phyloP scores from a whole-genome alignment of 31 red algal genomes.

The Asparagopsis taxiformis region DNA sequence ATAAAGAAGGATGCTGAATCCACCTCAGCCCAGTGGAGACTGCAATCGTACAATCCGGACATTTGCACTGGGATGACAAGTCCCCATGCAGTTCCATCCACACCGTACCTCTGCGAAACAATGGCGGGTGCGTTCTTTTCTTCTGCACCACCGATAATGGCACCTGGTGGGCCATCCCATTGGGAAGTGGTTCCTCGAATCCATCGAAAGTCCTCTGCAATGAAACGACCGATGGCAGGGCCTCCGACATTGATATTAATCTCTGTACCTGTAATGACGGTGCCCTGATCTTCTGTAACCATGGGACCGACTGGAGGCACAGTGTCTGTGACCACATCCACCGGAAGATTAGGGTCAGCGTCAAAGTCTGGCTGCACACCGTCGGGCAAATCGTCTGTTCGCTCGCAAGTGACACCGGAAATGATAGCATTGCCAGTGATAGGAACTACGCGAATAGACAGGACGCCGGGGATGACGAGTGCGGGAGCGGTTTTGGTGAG shows the following conservation, averaged over 20 bases:
- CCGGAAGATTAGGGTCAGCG: background rate
- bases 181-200: conserved; percentile 30
- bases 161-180: conserved; percentile 25
- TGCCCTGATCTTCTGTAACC: no score
- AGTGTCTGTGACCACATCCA: conserved; percentile 1
- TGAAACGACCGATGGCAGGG: conserved; percentile 26
- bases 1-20: conserved; percentile 25
- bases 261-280: conserved; percentile 1
- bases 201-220: conserved; percentile 23
- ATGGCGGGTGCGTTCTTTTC: conserved; percentile 31
- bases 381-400: conserved; percentile 26
- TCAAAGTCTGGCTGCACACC: conserved; percentile 23
- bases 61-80: conserved; percentile 30
- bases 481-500: conserved; percentile 42
- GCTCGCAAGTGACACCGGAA: conserved; percentile 63
- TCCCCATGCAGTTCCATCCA: conserved; percentile 11
- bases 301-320: background rate
- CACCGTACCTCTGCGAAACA: conserved; percentile 44
- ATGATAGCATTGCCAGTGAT: conserved; percentile 33
- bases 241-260: conserved; percentile 58
- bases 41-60: conserved; percentile 39
- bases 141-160: conserved; percentile 28
- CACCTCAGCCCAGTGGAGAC: conserved; percentile 49
- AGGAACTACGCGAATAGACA: conserved; percentile 38
- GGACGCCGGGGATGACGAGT: conserved; percentile 31